These are phyloP conservation scores for Penicillium janthinellum DNA, from an alignment of 2,329 filamentous ascomycete genomes.

Conservation along the genomic window DNA sequence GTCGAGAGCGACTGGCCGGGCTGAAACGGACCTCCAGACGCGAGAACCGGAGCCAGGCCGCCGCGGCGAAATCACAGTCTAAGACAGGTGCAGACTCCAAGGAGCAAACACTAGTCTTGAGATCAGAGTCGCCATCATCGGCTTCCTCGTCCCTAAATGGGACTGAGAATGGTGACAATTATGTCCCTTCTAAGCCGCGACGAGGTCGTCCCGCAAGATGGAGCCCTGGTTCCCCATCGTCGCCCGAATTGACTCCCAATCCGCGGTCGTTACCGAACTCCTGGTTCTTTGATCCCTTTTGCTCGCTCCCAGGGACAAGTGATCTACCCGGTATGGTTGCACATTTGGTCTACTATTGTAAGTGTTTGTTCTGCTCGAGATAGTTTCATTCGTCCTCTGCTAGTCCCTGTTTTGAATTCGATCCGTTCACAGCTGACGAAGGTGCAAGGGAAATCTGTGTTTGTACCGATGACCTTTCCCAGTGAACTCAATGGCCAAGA, in stretches of 20 bases:
- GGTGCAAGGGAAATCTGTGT: constrained; percentile 34
- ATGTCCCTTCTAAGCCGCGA: constrained; percentile 10
- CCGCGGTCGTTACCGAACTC: constrained; percentile 23
- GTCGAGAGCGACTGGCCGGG: constrained; percentile 43
- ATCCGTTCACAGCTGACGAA: constrained; percentile 18
- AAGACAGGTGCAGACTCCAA: constrained; percentile 11
- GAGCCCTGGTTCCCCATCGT: constrained; percentile 20
- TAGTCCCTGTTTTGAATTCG: background rate
- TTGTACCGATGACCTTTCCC: constrained; percentile 45
- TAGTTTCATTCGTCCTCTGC: too few relatives aligned
- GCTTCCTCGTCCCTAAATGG: constrained; percentile 6
- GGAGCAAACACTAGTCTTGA: constrained; percentile 18
- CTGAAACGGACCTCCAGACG: constrained; percentile 39
- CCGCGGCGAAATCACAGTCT: constrained; percentile 11
- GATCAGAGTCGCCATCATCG: constrained; percentile 18
- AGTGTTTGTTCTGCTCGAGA: constrained; percentile 13
- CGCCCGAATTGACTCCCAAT: constrained; percentile 18
- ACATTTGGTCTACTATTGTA: constrained; percentile 38
- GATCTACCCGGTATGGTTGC: constrained; percentile 31
- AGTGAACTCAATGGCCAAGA: constrained; percentile 31
- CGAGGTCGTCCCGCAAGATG: constrained; percentile 22
- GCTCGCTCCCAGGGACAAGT: constrained; percentile 32
- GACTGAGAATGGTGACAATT: background rate
- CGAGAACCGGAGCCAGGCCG: constrained; percentile 21
- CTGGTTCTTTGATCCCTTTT: constrained; percentile 40